A percentile compares a stretch with the other conserved stretches of the same genome.
phyloP scores from a whole-genome alignment of 495 filamentous ascomycete species.

The Daldinia loculata region DNA sequence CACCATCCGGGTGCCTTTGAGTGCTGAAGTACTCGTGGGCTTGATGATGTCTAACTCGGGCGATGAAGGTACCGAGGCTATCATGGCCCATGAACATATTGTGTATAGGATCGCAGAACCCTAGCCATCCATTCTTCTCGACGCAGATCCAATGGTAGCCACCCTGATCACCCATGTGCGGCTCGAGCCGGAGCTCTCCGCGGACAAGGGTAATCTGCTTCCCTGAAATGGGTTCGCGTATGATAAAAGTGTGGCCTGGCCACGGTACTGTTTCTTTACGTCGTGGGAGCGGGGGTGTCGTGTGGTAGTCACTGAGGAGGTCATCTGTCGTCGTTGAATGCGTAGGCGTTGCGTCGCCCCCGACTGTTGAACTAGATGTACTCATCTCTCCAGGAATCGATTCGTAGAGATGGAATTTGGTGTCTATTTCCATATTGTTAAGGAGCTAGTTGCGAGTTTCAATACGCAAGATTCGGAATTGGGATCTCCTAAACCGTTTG shows the following conservation, averaged over 20 bases:
- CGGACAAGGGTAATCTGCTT: slow-evolving; percentile 48
- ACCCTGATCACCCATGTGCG: slow-evolving; percentile 41
- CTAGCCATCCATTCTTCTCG: slow-evolving; percentile 53
- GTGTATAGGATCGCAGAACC: slow-evolving; percentile 48
- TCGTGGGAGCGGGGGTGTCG: not conserved
- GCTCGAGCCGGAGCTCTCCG: slow-evolving; percentile 44
- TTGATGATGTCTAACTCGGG: slow-evolving; percentile 12
- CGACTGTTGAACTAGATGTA: slow-evolving; percentile 13
- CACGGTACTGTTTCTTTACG: slow-evolving; percentile 27
- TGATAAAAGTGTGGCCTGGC: slow-evolving; percentile 45
- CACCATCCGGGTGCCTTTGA: slow-evolving; percentile 23
- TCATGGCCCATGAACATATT: slow-evolving; percentile 47
- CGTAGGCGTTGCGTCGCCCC: slow-evolving; percentile 15
- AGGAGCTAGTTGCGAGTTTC: not conserved
- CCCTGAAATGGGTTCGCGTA: slow-evolving; percentile 37
- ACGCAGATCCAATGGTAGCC: slow-evolving; percentile 52
- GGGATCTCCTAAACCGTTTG: not conserved
- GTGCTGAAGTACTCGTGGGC: slow-evolving; percentile 20
- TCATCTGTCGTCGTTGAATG: slow-evolving; percentile 7
- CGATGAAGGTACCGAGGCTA: slow-evolving; percentile 5
- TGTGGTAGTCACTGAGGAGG: not conserved
- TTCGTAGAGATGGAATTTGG: not conserved
- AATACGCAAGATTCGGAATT: not conserved
- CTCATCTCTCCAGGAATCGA: not conserved
- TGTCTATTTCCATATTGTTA: not conserved